Evolutionary conservation across 1,139 yeast genomes (phyloP).

Genomic region (Pichia sp.): DNA sequence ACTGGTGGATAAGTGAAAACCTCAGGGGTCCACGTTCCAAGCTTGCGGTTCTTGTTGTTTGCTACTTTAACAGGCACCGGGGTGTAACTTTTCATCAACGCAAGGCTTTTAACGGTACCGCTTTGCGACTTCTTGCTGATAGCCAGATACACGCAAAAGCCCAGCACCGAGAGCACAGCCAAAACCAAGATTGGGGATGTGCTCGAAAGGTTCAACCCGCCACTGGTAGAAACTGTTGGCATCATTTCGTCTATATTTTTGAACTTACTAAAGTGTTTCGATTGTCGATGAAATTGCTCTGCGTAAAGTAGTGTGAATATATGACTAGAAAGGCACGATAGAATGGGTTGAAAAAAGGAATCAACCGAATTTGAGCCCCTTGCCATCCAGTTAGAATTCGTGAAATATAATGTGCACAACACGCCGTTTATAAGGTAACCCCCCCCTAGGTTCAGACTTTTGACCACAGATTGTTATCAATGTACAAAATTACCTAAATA

Average conservation of each 20-base stretch:
- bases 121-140: neutral
- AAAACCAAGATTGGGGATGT: neutral
- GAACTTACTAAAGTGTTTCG: neutral
- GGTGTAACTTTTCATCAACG: constrained; percentile 20
- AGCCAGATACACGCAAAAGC: neutral
- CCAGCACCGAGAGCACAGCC: neutral
- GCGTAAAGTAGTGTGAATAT: too few relatives aligned
- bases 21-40: constrained; percentile 52
- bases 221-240: neutral
- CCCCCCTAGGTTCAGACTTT: neutral
- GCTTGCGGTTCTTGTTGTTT: constrained; percentile 39
- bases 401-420: neutral
- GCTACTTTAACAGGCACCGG: constrained; percentile 34
- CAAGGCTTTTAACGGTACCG: constrained; percentile 4
- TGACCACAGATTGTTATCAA: constrained; percentile 4
- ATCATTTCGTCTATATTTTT: constrained; percentile 2
- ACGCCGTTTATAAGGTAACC: neutral
- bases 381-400: neutral
- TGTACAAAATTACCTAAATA: constrained; percentile 13
- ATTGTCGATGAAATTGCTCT: too few relatives aligned
- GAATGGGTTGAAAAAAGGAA: too few relatives aligned
- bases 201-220: neutral
- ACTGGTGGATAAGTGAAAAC: constrained; percentile 48
- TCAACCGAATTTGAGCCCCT: too few relatives aligned
- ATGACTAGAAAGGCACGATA: too few relatives aligned